These are phyloP conservation scores for Fusarium sp. DNA, from an alignment of 2,329 filamentous ascomycete species.

Conservation along the genomic window DNA sequence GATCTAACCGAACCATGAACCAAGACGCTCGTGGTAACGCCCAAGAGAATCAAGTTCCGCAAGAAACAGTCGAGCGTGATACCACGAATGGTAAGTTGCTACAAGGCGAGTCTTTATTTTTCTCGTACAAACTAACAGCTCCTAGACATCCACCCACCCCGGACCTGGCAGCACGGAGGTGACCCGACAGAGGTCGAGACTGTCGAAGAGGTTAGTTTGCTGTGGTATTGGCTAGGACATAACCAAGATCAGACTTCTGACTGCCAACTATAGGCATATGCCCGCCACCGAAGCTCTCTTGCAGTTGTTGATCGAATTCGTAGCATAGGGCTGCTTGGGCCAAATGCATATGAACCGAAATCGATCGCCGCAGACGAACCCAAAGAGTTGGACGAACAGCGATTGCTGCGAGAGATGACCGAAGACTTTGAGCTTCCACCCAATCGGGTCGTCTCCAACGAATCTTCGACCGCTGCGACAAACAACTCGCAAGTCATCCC, in stretches of 20 bases:
- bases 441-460: background rate
- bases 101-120: too few relatives aligned
- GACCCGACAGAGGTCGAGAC: background rate
- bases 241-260: background rate
- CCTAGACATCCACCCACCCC: background rate
- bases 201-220: background rate
- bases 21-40: background rate
- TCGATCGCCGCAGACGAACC: background rate
- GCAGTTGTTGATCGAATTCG: background rate
- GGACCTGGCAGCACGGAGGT: background rate
- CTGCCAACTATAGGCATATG: background rate
- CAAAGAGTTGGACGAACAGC: background rate
- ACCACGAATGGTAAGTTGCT: background rate
- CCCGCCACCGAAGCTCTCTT: background rate
- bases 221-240: too few relatives aligned
- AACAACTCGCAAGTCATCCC: background rate
- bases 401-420: background rate
- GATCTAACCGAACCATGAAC: background rate
- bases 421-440: background rate
- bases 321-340: background rate
- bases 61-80: background rate
- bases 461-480: background rate
- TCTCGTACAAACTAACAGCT: background rate
- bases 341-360: background rate
- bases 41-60: background rate